These are phyloP conservation scores for Hypomontagnella submonticulosa DNA, from an alignment of 495 filamentous ascomycete genomes.

Conservation along the genomic window DNA sequence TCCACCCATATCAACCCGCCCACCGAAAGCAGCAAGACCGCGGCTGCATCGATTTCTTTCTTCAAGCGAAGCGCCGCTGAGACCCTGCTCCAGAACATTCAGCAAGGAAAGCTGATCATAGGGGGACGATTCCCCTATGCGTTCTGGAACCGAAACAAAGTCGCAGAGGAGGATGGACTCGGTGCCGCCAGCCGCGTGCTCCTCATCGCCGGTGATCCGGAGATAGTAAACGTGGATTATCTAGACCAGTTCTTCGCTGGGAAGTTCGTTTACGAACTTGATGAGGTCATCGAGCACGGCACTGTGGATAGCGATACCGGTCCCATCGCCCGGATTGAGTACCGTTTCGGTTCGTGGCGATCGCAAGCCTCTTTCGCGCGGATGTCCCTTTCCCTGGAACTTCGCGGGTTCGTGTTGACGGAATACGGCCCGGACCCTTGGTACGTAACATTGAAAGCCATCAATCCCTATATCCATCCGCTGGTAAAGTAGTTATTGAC, in stretches of 20 bases:
- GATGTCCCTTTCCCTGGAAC: constrained; percentile 48
- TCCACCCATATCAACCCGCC: constrained; percentile 24
- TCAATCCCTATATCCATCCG: background rate
- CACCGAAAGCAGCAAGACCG: background rate
- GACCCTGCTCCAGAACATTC: background rate
- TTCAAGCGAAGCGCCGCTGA: constrained; percentile 22
- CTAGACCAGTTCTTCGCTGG: constrained; percentile 26
- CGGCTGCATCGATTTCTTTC: constrained; percentile 29
- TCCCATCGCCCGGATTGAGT: constrained; percentile 40
- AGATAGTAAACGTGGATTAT: constrained; percentile 28
- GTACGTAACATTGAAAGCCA: background rate
- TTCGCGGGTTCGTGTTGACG: constrained; percentile 2
- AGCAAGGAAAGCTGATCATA: constrained; percentile 2
- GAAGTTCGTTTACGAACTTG: constrained; percentile 41
- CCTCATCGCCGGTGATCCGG: constrained; percentile 30
- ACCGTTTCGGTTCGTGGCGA: constrained; percentile 54
- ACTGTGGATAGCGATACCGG: background rate
- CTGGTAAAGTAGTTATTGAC: too few relatives aligned
- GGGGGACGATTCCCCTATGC: background rate
- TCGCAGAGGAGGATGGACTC: background rate
- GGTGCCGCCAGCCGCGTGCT: constrained; percentile 32
- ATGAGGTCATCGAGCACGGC: constrained; percentile 35
- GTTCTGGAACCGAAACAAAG: constrained; percentile 27
- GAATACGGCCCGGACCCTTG: constrained; percentile 33
- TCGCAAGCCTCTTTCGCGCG: constrained; percentile 51